Percentiles rank a stretch among this genome's conserved stretches.
phyloP scores from a whole-genome alignment of 257 asterid genomes.

The Vinca minor region DNA sequence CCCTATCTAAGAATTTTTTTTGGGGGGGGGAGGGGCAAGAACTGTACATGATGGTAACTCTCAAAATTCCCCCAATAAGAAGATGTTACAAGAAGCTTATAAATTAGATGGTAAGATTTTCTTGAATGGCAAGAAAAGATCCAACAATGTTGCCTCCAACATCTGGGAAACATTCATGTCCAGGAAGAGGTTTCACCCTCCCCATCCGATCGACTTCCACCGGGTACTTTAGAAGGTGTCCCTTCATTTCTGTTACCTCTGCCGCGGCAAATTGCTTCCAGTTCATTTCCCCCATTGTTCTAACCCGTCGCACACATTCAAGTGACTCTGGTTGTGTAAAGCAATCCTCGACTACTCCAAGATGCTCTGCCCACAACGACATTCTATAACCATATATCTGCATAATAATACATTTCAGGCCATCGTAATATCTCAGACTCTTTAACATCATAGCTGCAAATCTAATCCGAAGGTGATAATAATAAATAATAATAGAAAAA shows the following conservation, averaged over 20 bases:
- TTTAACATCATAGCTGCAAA: neutral
- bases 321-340: constrained; percentile 70
- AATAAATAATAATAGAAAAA: too few relatives aligned
- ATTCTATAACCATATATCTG: constrained; percentile 87
- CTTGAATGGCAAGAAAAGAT: constrained; percentile 80
- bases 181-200: constrained; percentile 63
- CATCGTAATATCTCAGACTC: constrained; percentile 5
- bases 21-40: too few relatives aligned
- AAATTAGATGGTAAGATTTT: constrained; percentile 67
- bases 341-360: constrained; percentile 77
- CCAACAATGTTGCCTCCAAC: constrained; percentile 87
- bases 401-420: constrained; percentile 20
- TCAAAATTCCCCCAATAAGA: too few relatives aligned
- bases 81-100: too few relatives aligned
- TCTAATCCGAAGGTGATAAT: too few relatives aligned
- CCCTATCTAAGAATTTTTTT: too few relatives aligned
- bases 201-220: constrained; percentile 81
- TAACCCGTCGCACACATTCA: constrained; percentile 79
- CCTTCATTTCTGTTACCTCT: constrained; percentile 74
- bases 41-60: too few relatives aligned
- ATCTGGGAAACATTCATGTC: constrained; percentile 75
- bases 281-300: constrained; percentile 67
- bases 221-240: constrained; percentile 81
- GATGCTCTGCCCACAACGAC: constrained; percentile 99
- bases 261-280: constrained; percentile 70